These are phyloP conservation scores for Taxillus chinensis DNA, from an alignment of 164 flowering plant species.

Conservation along the genomic window DNA sequence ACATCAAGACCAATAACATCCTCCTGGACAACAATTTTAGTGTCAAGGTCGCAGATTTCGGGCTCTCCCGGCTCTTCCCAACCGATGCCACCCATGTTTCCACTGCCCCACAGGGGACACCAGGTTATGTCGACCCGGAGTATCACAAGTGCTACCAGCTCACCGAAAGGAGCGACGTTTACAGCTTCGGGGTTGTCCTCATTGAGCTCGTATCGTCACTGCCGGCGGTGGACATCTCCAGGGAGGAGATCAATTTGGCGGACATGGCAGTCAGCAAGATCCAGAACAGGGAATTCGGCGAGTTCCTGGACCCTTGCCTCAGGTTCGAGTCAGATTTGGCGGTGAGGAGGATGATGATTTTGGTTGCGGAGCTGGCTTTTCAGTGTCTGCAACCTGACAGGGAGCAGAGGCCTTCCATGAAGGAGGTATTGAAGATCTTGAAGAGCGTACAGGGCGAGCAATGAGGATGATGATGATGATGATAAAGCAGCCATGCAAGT, in stretches of 20 bases:
- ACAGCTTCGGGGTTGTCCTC: slow-evolving; percentile 58
- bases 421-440: slow-evolving; percentile 26
- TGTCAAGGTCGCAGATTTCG: slow-evolving; percentile 81
- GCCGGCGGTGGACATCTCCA: slow-evolving; percentile 44
- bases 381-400: slow-evolving; percentile 40
- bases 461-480: not conserved
- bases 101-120: slow-evolving; percentile 79
- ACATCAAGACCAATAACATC: slow-evolving; percentile 69
- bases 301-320: slow-evolving; percentile 36
- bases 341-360: slow-evolving; percentile 21
- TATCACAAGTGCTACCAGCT: slow-evolving; percentile 50
- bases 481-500: not conserved
- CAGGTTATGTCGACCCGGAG: slow-evolving; percentile 68
- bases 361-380: slow-evolving; percentile 49
- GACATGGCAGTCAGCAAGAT: slow-evolving; percentile 41
- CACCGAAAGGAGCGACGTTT: slow-evolving; percentile 53
- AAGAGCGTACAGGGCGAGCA: slow-evolving; percentile 10
- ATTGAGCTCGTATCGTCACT: slow-evolving; percentile 50
- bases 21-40: slow-evolving; percentile 49
- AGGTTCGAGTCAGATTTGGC: slow-evolving; percentile 27
- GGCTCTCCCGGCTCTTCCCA: slow-evolving; percentile 62
- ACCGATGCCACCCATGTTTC: slow-evolving; percentile 57
- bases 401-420: slow-evolving; percentile 50
- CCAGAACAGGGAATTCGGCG: slow-evolving; percentile 23
- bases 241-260: slow-evolving; percentile 47